Percentiles rank a stretch among this genome's conserved stretches.
Evolutionary conservation across 2,329 filamentous ascomycete species (phyloP).

Genomic region (Botrytis cinerea): DNA sequence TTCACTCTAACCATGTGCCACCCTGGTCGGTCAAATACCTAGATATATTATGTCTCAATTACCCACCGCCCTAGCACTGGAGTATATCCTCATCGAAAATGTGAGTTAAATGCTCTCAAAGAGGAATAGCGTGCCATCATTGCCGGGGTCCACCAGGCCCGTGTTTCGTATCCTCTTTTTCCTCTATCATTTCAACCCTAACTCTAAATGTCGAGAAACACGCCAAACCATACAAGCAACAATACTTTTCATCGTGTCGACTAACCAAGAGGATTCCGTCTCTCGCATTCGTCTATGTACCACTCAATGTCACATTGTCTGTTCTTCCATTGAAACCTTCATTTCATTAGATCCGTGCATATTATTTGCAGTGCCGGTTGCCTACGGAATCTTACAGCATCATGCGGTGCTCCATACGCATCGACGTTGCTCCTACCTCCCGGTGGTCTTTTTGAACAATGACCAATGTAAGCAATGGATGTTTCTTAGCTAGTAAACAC

Average conservation of each 20-base stretch:
- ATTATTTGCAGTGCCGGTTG: conserved; percentile 16
- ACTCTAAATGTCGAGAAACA: neutral
- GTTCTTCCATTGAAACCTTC: neutral
- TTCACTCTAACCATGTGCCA: conserved; percentile 1
- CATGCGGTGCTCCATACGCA: conserved; percentile 25
- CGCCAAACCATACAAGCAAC: neutral
- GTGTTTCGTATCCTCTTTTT: neutral
- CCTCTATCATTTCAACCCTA: neutral
- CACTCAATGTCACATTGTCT: conserved; percentile 16
- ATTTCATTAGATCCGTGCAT: conserved; percentile 13
- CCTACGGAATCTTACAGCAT: conserved; percentile 22
- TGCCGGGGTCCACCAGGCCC: neutral
- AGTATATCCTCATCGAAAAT: conserved; percentile 11
- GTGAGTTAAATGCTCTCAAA: neutral
- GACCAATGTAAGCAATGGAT: conserved; percentile 21
- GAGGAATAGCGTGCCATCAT: neutral
- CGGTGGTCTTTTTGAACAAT: conserved; percentile 17
- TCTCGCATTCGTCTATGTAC: conserved; percentile 12
- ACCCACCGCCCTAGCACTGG: no score
- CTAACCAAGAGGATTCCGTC: neutral
- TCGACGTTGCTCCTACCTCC: conserved; percentile 21
- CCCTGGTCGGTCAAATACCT: neutral
- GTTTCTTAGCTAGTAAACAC: conserved; percentile 16
- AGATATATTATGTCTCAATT: neutral
- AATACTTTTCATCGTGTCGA: neutral